Percentiles rank a stretch among this genome's conserved stretches.
Evolutionary conservation across 148 eudicot species (phyloP).

Genomic region (Heliosperma pusillum): DNA sequence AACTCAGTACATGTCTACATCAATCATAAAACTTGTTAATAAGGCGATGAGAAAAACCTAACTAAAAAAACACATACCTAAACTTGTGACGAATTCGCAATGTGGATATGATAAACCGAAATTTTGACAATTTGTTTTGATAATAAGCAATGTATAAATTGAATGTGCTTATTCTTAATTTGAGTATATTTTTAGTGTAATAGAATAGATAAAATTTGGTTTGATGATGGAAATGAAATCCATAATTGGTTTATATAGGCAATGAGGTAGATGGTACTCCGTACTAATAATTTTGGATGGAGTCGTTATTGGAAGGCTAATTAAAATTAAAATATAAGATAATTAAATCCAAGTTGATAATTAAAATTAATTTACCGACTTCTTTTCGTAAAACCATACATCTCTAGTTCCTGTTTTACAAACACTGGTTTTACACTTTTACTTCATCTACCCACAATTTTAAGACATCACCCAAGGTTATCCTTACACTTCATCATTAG

Average conservation of each 20-base stretch:
- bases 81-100: not conserved
- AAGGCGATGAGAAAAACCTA: not conserved
- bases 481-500: slow-evolving; percentile 1
- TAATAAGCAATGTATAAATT: not conserved
- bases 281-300: not conserved
- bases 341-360: slow-evolving; percentile 19
- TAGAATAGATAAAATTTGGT: not conserved
- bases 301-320: not conserved
- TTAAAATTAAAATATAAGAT: not conserved
- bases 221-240: slow-evolving; percentile 17
- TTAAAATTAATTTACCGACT: slow-evolving; percentile 14
- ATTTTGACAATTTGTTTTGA: not conserved
- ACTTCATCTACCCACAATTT: slow-evolving; percentile 27
- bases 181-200: not conserved
- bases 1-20: too few species aligned
- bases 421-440: slow-evolving; percentile 23
- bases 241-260: slow-evolving; percentile 17
- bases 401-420: not conserved
- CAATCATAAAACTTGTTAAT: too few species aligned
- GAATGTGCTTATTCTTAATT: too few species aligned
- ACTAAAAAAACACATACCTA: not conserved
- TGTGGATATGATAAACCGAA: not conserved
- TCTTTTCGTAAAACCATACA: slow-evolving; percentile 15
- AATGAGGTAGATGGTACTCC: not conserved
- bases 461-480: not conserved